These are phyloP conservation scores for Calonectria henricotiae DNA, from an alignment of 2,329 filamentous ascomycete genomes.

Conservation along the genomic window DNA sequence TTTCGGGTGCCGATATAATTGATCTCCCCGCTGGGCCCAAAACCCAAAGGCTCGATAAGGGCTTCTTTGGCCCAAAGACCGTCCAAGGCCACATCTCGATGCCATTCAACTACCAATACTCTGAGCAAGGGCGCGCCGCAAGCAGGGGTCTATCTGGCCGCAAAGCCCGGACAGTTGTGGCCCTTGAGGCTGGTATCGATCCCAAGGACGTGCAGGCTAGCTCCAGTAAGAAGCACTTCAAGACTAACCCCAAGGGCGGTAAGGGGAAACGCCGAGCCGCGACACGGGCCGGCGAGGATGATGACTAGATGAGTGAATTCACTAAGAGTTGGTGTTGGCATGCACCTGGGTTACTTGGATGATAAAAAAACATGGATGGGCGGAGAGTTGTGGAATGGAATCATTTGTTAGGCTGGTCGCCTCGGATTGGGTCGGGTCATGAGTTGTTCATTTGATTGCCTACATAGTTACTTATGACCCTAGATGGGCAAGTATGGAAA, in stretches of 20 bases:
- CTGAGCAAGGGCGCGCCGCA: conserved; percentile 78
- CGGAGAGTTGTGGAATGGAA: conserved; percentile 66
- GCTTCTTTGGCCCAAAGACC: conserved; percentile 84
- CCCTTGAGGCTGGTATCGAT: conserved; percentile 88
- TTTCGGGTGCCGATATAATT: conserved; percentile 64
- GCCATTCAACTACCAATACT: conserved; percentile 94
- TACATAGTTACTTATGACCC: conserved; percentile 41
- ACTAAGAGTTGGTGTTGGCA: conserved; percentile 5
- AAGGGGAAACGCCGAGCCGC: conserved; percentile 66
- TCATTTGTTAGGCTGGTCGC: conserved; percentile 43
- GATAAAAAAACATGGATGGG: conserved; percentile 61
- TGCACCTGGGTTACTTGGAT: conserved; percentile 54
- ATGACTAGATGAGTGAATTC: conserved; percentile 54
- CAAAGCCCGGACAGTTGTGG: conserved; percentile 86
- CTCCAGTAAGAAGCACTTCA: conserved; percentile 93
- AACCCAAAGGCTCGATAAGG: conserved; percentile 84
- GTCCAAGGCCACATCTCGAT: conserved; percentile 78
- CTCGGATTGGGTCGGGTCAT: conserved; percentile 46
- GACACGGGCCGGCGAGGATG: conserved; percentile 43
- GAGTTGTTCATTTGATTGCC: conserved; percentile 34
- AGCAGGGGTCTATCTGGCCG: conserved; percentile 83
- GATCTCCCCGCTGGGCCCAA: conserved; percentile 77
- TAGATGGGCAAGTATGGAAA: conserved; percentile 44
- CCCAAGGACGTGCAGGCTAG: conserved; percentile 80
- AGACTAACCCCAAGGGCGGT: conserved; percentile 77